A percentile compares a stretch with the other conserved stretches of the same genome.
phyloP scores from a whole-genome alignment of 345 rosid species.

The Turnera subulata region DNA sequence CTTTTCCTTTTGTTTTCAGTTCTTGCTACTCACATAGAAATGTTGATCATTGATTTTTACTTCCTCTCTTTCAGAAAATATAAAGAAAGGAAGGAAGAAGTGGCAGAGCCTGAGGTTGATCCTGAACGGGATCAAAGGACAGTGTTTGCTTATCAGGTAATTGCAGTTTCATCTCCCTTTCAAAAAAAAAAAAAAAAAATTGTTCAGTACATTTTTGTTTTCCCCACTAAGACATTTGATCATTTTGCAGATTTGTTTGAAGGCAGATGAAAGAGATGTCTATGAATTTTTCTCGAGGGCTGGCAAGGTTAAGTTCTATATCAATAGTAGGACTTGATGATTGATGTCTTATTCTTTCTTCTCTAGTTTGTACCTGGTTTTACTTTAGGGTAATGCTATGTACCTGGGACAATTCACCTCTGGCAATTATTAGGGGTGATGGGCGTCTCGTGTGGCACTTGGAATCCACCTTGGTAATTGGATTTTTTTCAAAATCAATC shows the following conservation, averaged over 20 bases:
- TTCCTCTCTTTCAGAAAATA: slow-evolving; percentile 49
- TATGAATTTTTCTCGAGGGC: slow-evolving; percentile 95
- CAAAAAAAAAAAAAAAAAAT: too few species aligned
- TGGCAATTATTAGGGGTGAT: too few species aligned
- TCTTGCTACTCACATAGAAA: slow-evolving; percentile 1
- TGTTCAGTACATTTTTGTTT: neutral
- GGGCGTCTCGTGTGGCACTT: too few species aligned
- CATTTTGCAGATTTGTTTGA: slow-evolving; percentile 65
- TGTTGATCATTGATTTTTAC: slow-evolving; percentile 13
- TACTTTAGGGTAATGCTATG: too few species aligned
- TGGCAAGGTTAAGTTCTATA: slow-evolving; percentile 67
- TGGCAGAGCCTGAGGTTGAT: slow-evolving; percentile 81
- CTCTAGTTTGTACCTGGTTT: neutral
- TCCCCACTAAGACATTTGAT: slow-evolving; percentile 9
- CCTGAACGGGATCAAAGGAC: slow-evolving; percentile 99
- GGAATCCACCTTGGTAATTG: too few species aligned
- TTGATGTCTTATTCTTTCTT: neutral
- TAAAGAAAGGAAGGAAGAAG: slow-evolving; percentile 79
- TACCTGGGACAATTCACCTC: too few species aligned
- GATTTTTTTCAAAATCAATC: too few species aligned
- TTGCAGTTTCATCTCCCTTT: too few species aligned
- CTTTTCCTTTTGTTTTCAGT: neutral
- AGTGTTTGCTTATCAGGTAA: slow-evolving; percentile 97
- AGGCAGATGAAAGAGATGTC: slow-evolving; percentile 90
- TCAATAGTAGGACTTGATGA: neutral